Conservation (phyloP, 306 rosid genomes). For the Fagus crenata region DNA sequence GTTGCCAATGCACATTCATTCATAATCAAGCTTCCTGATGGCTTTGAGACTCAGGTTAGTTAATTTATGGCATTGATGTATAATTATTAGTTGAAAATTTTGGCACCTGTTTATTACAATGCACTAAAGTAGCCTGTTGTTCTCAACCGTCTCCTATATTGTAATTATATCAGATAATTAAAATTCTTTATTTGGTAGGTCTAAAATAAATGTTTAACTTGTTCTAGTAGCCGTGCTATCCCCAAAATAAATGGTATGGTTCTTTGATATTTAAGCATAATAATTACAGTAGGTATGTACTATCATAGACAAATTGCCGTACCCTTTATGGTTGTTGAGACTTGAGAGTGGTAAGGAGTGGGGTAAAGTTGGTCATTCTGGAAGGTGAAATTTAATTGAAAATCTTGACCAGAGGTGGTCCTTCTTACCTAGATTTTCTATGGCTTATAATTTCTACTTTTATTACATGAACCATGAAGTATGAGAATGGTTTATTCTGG, state of each 20-base stretch:
- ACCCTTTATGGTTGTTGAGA: slow-evolving; percentile 24
- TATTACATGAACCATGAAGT: slow-evolving; percentile 10
- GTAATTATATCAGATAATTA: slow-evolving; percentile 18
- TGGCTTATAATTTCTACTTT: slow-evolving; percentile 19
- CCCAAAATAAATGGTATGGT: neutral
- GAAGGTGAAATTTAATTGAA: slow-evolving; percentile 31
- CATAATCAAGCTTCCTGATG: slow-evolving; percentile 87
- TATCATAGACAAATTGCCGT: slow-evolving; percentile 9
- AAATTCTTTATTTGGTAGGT: slow-evolving; percentile 26
- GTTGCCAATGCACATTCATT: slow-evolving; percentile 97
- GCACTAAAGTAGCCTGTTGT: neutral
- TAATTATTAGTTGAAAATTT: neutral
- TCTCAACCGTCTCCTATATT: slow-evolving; percentile 4
- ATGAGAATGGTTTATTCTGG: slow-evolving; percentile 38
- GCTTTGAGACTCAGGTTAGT: slow-evolving; percentile 91
- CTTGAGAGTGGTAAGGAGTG: slow-evolving; percentile 18
- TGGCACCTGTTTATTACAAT: neutral
- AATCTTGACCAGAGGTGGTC: slow-evolving; percentile 44
- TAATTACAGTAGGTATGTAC: slow-evolving; percentile 16
- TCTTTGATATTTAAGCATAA: slow-evolving; percentile 1
- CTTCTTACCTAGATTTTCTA: slow-evolving; percentile 27
- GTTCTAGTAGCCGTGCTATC: slow-evolving; percentile 18
- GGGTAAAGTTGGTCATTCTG: slow-evolving; percentile 20
- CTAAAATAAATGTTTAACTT: slow-evolving; percentile 5
- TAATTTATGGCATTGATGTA: slow-evolving; percentile 4